Percentiles rank a stretch among this genome's conserved stretches.
These are phyloP conservation scores for Ophiocordyceps camponoti-floridani DNA, from an alignment of 2,329 filamentous ascomycete genomes.

Conservation along the genomic window DNA sequence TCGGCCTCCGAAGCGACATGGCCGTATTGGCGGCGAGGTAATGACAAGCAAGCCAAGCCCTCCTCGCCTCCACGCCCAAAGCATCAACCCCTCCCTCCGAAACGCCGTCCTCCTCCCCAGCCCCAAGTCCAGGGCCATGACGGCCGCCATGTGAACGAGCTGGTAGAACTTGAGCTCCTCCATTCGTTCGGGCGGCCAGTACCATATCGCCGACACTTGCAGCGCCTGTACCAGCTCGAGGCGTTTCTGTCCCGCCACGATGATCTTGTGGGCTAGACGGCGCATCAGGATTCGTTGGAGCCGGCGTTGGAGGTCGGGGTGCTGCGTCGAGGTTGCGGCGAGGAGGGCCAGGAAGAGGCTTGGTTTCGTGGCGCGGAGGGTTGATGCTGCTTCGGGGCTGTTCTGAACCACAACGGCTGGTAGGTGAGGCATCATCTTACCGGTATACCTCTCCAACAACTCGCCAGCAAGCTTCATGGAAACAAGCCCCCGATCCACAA, in stretches of 20 bases:
- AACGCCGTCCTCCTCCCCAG: constrained; percentile 35
- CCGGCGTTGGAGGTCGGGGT: constrained; percentile 35
- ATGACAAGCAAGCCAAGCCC: constrained; percentile 39
- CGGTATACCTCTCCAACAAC: constrained; percentile 40
- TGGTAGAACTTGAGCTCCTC: constrained; percentile 86
- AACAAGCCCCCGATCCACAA: constrained; percentile 41
- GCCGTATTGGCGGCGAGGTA: constrained; percentile 40
- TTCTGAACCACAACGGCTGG: constrained; percentile 43
- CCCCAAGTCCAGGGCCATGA: constrained; percentile 73
- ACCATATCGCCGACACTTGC: constrained; percentile 64
- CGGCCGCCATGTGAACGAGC: constrained; percentile 60
- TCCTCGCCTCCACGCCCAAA: constrained; percentile 3
- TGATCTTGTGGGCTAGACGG: constrained; percentile 54
- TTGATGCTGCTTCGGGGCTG: constrained; percentile 27
- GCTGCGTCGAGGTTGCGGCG: constrained; percentile 43
- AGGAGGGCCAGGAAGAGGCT: constrained; percentile 55
- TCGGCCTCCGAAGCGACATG: constrained; percentile 42
- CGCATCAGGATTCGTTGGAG: constrained; percentile 55
- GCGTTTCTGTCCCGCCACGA: constrained; percentile 62
- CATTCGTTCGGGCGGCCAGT: constrained; percentile 64
- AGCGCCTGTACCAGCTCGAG: constrained; percentile 70
- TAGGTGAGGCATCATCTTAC: constrained; percentile 41
- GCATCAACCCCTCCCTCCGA: constrained; percentile 1
- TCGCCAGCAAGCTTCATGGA: constrained; percentile 33
- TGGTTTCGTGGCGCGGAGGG: constrained; percentile 41